A percentile compares a stretch with the other conserved stretches of the same genome.
phyloP scores from a whole-genome alignment of 495 filamentous ascomycete genomes.

The Rhypophila decipiens region DNA sequence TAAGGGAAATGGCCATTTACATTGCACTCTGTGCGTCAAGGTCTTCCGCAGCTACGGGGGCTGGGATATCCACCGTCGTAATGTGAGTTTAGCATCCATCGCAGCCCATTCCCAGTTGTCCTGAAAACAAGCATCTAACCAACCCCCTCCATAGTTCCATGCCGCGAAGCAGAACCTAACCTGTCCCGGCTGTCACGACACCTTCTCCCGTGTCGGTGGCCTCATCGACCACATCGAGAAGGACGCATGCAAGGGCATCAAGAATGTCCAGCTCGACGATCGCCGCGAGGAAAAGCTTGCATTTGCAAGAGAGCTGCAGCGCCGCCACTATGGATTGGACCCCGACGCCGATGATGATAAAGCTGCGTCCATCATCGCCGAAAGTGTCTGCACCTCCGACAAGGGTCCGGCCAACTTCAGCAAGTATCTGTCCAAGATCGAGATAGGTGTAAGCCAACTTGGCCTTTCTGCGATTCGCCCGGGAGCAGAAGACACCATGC shows the following conservation, averaged over 20 bases:
- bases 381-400: background rate
- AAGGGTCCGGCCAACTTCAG: slow-evolving; percentile 2
- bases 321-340: slow-evolving; percentile 3
- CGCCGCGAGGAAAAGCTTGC: slow-evolving; percentile 10
- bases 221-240: slow-evolving; percentile 26
- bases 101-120: too few species aligned
- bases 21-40: slow-evolving; percentile 6
- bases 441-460: background rate
- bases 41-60: slow-evolving; percentile 1
- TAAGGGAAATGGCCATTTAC: slow-evolving; percentile 5
- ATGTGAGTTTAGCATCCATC: slow-evolving; percentile 1
- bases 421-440: slow-evolving; percentile 1
- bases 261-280: slow-evolving; percentile 12
- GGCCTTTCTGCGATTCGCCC: background rate
- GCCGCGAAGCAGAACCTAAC: slow-evolving; percentile 15
- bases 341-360: background rate
- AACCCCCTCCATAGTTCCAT: slow-evolving; percentile 14
- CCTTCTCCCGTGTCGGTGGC: slow-evolving; percentile 9
- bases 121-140: too few species aligned
- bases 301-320: slow-evolving; percentile 12
- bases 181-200: slow-evolving; percentile 26
- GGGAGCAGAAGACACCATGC: background rate
- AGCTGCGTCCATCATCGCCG: background rate
- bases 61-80: background rate
- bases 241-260: slow-evolving; percentile 14